These are phyloP conservation scores for Leishmania aethiopica DNA, from an alignment of 208 protist species.

Conservation along the genomic window DNA sequence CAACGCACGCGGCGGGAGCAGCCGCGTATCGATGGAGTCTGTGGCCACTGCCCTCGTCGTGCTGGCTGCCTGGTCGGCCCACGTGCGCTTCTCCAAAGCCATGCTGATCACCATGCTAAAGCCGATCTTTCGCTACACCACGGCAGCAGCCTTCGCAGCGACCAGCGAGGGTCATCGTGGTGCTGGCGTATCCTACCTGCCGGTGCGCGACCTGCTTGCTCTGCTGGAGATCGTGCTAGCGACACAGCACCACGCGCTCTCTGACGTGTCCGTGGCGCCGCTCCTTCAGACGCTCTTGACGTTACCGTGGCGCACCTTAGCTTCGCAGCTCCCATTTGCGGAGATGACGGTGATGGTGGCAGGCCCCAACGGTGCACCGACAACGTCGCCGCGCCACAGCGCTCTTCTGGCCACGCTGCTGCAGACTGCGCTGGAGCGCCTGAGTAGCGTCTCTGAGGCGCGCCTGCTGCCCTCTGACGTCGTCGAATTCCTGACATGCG, in stretches of 20 bases:
- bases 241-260: constrained; percentile 55
- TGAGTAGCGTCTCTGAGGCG: constrained; percentile 26
- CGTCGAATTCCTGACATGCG: constrained; percentile 58
- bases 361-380: constrained; percentile 20
- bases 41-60: constrained; percentile 75
- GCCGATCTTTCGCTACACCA: constrained; percentile 53
- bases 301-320: constrained; percentile 63
- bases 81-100: constrained; percentile 63
- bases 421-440: constrained; percentile 31
- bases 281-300: constrained; percentile 54
- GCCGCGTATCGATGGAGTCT: constrained; percentile 41
- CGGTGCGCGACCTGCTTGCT: constrained; percentile 58
- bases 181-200: constrained; percentile 23
- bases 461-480: constrained; percentile 63
- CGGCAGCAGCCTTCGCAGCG: constrained; percentile 11
- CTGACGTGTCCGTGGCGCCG: constrained; percentile 53
- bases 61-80: constrained; percentile 66
- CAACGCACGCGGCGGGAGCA: constrained; percentile 3
- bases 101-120: constrained; percentile 66
- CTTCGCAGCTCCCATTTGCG: constrained; percentile 30
- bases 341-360: constrained; percentile 25
- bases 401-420: constrained; percentile 27
- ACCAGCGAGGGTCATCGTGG: neutral
- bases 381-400: constrained; percentile 23
- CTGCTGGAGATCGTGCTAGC: constrained; percentile 67